Percentiles rank a stretch among this genome's conserved stretches.
Evolutionary conservation across 371 early-diverging fungal genomes (phyloP).

Genomic region (Apophysomyces elegans): DNA sequence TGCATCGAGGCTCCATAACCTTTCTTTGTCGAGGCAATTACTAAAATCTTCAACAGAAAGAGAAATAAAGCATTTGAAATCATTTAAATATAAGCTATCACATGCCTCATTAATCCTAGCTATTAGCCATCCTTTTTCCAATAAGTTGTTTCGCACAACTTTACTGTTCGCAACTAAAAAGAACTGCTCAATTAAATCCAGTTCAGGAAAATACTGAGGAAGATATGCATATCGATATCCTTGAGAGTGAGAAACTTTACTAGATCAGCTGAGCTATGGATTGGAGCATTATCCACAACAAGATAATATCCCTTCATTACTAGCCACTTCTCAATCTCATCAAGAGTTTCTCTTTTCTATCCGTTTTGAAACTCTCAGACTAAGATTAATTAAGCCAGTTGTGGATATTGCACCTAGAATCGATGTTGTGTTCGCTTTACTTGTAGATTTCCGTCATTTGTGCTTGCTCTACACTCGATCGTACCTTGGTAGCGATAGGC

Average conservation of each 20-base stretch:
- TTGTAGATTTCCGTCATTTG: too few relatives aligned
- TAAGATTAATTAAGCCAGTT: too few relatives aligned
- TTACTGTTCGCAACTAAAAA: slow-evolving; percentile 6
- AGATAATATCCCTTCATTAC: not conserved
- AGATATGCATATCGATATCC: not conserved
- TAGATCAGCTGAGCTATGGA: not conserved
- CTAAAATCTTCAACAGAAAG: not conserved
- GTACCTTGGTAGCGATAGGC: too few relatives aligned
- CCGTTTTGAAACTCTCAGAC: too few relatives aligned
- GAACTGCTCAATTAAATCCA: slow-evolving; percentile 12
- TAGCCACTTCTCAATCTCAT: too few relatives aligned
- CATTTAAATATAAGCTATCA: too few relatives aligned
- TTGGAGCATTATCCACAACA: slow-evolving; percentile 10
- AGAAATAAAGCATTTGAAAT: not conserved
- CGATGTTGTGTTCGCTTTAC: too few relatives aligned
- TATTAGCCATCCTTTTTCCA: not conserved
- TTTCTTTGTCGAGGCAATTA: too few relatives aligned
- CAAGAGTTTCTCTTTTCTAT: too few relatives aligned
- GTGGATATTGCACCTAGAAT: too few relatives aligned
- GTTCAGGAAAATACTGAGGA: slow-evolving; percentile 9
- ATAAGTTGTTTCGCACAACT: not conserved
- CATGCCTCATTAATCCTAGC: not conserved
- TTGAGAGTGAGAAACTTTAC: not conserved
- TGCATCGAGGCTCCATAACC: too few relatives aligned
- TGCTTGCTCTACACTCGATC: too few relatives aligned